Evolutionary conservation across 2,329 filamentous ascomycete genomes (phyloP).

Genomic region (Colletotrichum endophyticum): DNA sequence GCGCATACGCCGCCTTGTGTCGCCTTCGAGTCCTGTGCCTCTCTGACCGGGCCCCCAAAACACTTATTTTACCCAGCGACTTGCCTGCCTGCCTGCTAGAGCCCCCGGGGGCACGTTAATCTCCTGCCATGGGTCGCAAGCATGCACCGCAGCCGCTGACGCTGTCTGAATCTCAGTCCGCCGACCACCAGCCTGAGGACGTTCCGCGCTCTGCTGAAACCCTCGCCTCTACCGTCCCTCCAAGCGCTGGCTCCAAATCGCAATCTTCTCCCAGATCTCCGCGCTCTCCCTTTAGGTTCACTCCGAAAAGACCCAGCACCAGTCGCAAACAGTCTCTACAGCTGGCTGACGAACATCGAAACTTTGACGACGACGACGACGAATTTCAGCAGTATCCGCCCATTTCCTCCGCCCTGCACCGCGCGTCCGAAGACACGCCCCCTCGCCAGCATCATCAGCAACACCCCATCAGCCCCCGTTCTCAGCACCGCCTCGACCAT

Average conservation of each 20-base stretch:
- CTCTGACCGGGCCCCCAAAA: conserved; percentile 22
- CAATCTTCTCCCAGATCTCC: conserved; percentile 49
- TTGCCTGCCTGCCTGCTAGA: neutral
- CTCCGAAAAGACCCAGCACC: conserved; percentile 34
- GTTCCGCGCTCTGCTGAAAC: conserved; percentile 34
- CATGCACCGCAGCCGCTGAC: conserved; percentile 62
- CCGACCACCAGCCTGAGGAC: conserved; percentile 31
- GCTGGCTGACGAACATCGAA: conserved; percentile 18
- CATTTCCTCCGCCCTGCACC: conserved; percentile 29
- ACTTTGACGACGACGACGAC: conserved; percentile 26
- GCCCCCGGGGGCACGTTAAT: conserved; percentile 11
- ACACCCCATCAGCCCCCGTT: conserved; percentile 28
- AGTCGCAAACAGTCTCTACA: conserved; percentile 19
- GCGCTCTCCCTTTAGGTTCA: conserved; percentile 50
- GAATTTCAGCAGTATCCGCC: conserved; percentile 27
- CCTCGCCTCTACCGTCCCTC: conserved; percentile 31
- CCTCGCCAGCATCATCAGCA: conserved; percentile 27
- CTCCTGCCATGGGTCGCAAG: conserved; percentile 58
- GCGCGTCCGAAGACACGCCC: conserved; percentile 24
- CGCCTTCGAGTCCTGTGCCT: neutral
- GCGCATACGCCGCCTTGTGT: neutral
- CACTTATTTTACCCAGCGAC: neutral
- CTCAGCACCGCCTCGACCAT: conserved; percentile 26
- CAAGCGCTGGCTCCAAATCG: conserved; percentile 40
- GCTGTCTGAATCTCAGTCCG: conserved; percentile 46